These are phyloP conservation scores for Tagetes patula DNA, from an alignment of 129 eudicot species.

Conservation along the genomic window DNA sequence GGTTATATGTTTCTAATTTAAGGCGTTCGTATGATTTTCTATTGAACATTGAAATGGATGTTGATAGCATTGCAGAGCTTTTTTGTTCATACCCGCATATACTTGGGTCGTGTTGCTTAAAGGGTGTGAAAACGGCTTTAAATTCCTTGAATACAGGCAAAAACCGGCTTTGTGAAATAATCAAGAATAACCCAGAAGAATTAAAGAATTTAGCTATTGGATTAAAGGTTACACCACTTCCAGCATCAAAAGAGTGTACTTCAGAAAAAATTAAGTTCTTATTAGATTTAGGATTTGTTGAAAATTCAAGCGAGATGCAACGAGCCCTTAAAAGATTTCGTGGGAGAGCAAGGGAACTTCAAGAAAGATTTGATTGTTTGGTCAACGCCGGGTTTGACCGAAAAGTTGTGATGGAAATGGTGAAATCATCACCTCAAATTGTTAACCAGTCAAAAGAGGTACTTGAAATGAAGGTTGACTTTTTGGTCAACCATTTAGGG, in stretches of 20 bases:
- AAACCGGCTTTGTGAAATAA: constrained; percentile 50
- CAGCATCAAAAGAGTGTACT: constrained; percentile 26
- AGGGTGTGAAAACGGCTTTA: constrained; percentile 44
- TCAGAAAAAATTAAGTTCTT: constrained; percentile 55
- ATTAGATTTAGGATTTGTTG: constrained; percentile 51
- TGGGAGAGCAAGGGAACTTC: constrained; percentile 71
- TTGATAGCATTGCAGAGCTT: constrained; percentile 44
- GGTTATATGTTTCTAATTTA: constrained; percentile 43
- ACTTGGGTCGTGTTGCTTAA: constrained; percentile 63
- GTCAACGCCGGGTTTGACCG: constrained; percentile 57
- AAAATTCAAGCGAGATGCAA: constrained; percentile 61
- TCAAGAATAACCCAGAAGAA: constrained; percentile 56
- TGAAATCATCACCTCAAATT: constrained; percentile 63
- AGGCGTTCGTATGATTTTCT: constrained; percentile 51
- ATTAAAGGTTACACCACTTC: constrained; percentile 37
- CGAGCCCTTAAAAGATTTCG: constrained; percentile 59
- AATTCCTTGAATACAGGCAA: constrained; percentile 46
- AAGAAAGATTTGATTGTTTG: constrained; percentile 78
- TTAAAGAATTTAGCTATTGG: constrained; percentile 56
- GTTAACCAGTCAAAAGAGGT: constrained; percentile 58
- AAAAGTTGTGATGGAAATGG: constrained; percentile 52
- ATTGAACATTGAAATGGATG: constrained; percentile 54
- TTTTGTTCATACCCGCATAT: constrained; percentile 42
- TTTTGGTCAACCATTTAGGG: constrained; percentile 61
- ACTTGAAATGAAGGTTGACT: constrained; percentile 54